A percentile compares a stretch with the other conserved stretches of the same genome.
phyloP scores from a whole-genome alignment of 352 stramenopile genomes.

The Salisapilia sapeloensis region DNA sequence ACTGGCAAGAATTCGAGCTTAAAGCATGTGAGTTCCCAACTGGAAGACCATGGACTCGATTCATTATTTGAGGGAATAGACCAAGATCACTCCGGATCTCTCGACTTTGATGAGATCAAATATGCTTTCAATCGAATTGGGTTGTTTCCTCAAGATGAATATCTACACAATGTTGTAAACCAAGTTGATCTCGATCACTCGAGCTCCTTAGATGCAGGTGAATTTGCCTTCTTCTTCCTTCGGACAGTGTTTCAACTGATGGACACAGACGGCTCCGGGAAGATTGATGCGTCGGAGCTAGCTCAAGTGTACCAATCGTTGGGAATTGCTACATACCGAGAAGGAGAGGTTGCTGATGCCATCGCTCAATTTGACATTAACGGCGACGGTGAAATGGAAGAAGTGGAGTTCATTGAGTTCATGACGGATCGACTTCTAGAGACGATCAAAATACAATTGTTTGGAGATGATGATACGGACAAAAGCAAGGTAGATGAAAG shows the following conservation, averaged over 20 bases:
- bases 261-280: constrained; percentile 49
- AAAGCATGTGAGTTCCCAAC: too few relatives aligned
- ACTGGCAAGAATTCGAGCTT: too few relatives aligned
- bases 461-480: constrained; percentile 2
- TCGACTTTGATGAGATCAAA: constrained; percentile 43
- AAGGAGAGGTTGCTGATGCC: constrained; percentile 38
- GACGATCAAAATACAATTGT: constrained; percentile 30
- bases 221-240: constrained; percentile 60
- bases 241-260: constrained; percentile 58
- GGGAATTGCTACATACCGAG: constrained; percentile 31
- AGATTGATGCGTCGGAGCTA: constrained; percentile 61
- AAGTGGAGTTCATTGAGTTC: constrained; percentile 68
- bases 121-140: constrained; percentile 44
- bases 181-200: constrained; percentile 33
- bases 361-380: constrained; percentile 63
- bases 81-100: constrained; percentile 29
- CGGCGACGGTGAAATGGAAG: constrained; percentile 61
- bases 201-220: constrained; percentile 22
- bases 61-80: constrained; percentile 48
- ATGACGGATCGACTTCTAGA: constrained; percentile 50
- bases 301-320: constrained; percentile 59
- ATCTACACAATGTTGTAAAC: constrained; percentile 21
- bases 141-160: constrained; percentile 31
- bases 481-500: constrained; percentile 1
- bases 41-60: constrained; percentile 39